Conservation (phyloP, 2,329 filamentous ascomycete species). For the Sporothrix protearum region DNA sequence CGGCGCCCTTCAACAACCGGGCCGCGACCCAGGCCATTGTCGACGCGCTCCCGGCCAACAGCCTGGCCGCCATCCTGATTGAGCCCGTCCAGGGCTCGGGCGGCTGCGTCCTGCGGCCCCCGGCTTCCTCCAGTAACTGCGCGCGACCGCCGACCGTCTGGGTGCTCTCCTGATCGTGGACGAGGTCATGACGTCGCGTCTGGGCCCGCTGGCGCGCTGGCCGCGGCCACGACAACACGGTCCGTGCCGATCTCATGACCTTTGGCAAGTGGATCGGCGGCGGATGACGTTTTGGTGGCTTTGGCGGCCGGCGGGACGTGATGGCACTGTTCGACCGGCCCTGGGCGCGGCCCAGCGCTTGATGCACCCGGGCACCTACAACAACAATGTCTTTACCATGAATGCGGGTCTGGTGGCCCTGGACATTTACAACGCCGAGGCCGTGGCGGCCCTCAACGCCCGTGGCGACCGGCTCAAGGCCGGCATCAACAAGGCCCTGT, state of each 20-base stretch:
- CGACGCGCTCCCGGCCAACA: conserved; percentile 36
- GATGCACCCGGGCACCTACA: conserved; percentile 58
- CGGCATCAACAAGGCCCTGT: conserved; percentile 33
- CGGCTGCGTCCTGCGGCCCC: conserved; percentile 50
- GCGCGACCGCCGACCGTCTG: conserved; percentile 19
- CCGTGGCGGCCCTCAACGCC: conserved; percentile 35
- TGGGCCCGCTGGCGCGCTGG: conserved; percentile 50
- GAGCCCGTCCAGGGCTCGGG: conserved; percentile 63
- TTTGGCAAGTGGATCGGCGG: conserved; percentile 59
- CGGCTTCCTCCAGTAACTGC: conserved; percentile 47
- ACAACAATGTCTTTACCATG: conserved; percentile 61
- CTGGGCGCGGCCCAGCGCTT: conserved; percentile 53
- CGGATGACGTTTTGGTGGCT: conserved; percentile 59
- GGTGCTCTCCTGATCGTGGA: conserved; percentile 59
- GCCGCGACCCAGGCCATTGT: conserved; percentile 45
- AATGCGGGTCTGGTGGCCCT: conserved; percentile 47
- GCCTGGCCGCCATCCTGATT: conserved; percentile 60
- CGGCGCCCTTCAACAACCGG: conserved; percentile 60
- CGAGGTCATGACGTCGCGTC: conserved; percentile 65
- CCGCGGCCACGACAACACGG: conserved; percentile 50
- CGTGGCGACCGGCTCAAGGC: conserved; percentile 34
- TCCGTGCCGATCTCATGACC: conserved; percentile 56
- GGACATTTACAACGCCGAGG: conserved; percentile 37
- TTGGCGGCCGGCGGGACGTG: conserved; percentile 57
- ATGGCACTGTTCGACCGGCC: conserved; percentile 67